Evolutionary conservation across 352 stramenopile species (phyloP).

Genomic region (Phytophthora fragariaefolia): DNA sequence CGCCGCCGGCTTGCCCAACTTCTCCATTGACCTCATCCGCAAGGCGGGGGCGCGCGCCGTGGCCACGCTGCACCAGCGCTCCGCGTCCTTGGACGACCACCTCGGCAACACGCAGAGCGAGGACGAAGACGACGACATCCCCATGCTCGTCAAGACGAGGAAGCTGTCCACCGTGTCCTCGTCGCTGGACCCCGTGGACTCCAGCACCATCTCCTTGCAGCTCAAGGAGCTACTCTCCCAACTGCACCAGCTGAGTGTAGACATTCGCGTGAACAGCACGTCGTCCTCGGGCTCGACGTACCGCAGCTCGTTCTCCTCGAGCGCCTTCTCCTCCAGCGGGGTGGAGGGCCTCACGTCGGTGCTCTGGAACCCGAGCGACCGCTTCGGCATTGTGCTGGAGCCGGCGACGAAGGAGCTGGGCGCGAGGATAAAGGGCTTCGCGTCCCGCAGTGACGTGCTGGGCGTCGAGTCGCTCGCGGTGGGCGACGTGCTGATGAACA

Average conservation of each 20-base stretch:
- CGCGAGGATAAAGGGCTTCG: conserved; percentile 70
- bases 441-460: conserved; percentile 72
- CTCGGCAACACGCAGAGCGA: conserved; percentile 36
- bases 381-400: conserved; percentile 74
- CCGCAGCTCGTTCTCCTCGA: conserved; percentile 81
- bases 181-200: conserved; percentile 51
- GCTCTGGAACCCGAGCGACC: conserved; percentile 80
- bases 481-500: conserved; percentile 75
- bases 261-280: conserved; percentile 64
- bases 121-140: conserved; percentile 35
- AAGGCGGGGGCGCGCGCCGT: conserved; percentile 52
- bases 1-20: conserved; percentile 65
- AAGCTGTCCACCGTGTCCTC: conserved; percentile 34
- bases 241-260: conserved; percentile 72
- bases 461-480: conserved; percentile 63
- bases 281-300: conserved; percentile 64
- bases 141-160: conserved; percentile 52
- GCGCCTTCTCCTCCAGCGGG: conserved; percentile 48
- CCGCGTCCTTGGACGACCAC: conserved; percentile 43
- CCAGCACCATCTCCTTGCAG: conserved; percentile 66
- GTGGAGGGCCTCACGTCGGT: conserved; percentile 47
- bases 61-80: conserved; percentile 43
- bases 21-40: conserved; percentile 73
- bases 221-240: conserved; percentile 76
- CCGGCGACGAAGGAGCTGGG: conserved; percentile 53